A percentile compares a stretch with the other conserved stretches of the same genome.
Conservation (phyloP, 225 moss, liverwort and hornwort species). For the Bryoerythrophyllum caledonicum region DNA sequence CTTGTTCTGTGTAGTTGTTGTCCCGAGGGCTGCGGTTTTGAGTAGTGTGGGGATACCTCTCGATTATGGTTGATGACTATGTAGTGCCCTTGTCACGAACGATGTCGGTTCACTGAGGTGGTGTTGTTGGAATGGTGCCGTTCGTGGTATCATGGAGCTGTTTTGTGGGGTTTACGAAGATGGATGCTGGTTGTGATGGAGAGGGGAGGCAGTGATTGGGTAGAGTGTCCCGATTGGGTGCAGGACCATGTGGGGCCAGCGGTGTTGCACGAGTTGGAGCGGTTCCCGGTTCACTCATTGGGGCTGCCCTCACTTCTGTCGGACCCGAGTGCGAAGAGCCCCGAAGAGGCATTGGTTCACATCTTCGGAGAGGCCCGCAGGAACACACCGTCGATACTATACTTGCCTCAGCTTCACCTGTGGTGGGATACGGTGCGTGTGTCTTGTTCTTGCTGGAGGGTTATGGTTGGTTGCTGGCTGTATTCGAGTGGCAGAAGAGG, state of each 20-base stretch:
- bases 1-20: neutral
- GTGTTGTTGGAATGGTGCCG: neutral
- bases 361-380: conserved; percentile 82
- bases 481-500: neutral
- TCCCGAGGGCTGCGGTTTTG: neutral
- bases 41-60: neutral
- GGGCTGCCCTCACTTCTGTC: conserved; percentile 74
- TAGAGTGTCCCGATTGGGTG: conserved; percentile 4
- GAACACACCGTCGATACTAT: conserved; percentile 76
- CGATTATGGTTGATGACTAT: neutral
- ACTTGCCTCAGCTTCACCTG: conserved; percentile 82
- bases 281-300: conserved; percentile 75
- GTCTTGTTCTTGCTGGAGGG: neutral
- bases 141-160: neutral
- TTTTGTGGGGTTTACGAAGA: neutral
- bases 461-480: neutral
- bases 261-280: conserved; percentile 79
- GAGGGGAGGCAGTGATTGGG: neutral
- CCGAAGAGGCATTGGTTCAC: conserved; percentile 79
- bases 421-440: conserved; percentile 82
- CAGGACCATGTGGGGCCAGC: conserved; percentile 80
- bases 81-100: neutral
- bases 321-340: conserved; percentile 79
- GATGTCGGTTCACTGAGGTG: neutral
- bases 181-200: neutral